Evolutionary conservation across 768 basidiomycete species (phyloP), one percentile per base, ranked within the genome.

Genomic region (Crassisporium funariophilum): DNA sequence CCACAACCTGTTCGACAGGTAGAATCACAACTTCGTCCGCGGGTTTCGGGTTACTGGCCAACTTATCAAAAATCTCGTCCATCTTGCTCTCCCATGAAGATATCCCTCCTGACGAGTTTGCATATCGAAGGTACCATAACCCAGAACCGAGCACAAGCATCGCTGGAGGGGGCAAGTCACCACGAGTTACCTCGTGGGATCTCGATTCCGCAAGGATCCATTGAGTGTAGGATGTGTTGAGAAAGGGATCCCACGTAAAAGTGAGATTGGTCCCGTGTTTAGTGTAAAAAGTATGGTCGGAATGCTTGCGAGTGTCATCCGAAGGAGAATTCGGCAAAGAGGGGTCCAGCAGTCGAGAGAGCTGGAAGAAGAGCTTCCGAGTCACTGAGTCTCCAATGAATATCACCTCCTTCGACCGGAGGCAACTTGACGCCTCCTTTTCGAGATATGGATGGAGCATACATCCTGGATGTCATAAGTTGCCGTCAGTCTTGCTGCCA

Each of bases 361-460:
- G 72, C 43, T 88, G 81, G 62, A 88, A 94, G 69, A 87, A 95
- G 12, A 94, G 72, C 44, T 79, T 76, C 38, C 93, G 75, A 11
- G 89, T 86, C 24, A 87, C 81, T 13, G 91, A 94, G 64, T 97
- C 93, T 15, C 93, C 93, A 33, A 89, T 70, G 61, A 95, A 95
- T 31, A 87, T 72, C 27, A 92, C 68, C 6, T 76, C 78, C 52
- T 79, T 72, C 4, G 76, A 75, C n/a, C 66, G 63, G 16, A 90
- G 64, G 58, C 89, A 91, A 11, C 61, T 57, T 6, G 69, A 60
- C 21, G 74, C 73, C 41, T 89, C 82, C 5, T 67, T 68, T 4
- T 79, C 64, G 41, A 72, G 71, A 62, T 92, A 91, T 23, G 70
- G 59, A 63, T 86, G 69, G 37, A 90, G 74, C 81, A 92, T 91